Evolutionary conservation across 202 grass and related monocot genomes (phyloP).

Genomic region (Dendrocalamus latiflorus): DNA sequence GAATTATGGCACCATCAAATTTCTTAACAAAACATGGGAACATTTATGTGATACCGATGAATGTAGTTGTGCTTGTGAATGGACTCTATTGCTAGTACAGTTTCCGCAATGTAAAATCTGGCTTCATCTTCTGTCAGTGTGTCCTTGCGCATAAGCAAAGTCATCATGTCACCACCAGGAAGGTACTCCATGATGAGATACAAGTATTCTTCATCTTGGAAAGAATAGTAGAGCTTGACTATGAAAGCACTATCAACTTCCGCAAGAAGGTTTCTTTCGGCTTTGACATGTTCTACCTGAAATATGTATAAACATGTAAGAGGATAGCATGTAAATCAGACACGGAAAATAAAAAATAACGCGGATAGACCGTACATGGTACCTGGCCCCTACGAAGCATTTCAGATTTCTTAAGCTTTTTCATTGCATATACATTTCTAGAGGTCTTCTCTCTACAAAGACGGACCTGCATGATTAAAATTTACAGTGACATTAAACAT

Average conservation of each 20-base stretch:
- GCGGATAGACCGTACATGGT: conserved; percentile 30
- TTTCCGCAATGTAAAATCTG: conserved; percentile 90
- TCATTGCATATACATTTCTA: conserved; percentile 90
- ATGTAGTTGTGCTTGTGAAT: conserved; percentile 96
- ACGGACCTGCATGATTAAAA: conserved; percentile 70
- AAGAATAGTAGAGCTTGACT: conserved; percentile 92
- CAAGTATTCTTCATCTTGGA: conserved; percentile 86
- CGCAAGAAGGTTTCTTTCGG: conserved; percentile 95
- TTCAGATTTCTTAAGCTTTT: conserved; percentile 99
- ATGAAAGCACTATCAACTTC: conserved; percentile 94
- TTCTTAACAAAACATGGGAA: background rate
- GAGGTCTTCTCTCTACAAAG: conserved; percentile 89
- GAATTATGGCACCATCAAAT: background rate
- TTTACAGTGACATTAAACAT: conserved; percentile 2
- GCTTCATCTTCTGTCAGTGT: conserved; percentile 88
- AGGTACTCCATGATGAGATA: conserved; percentile 98
- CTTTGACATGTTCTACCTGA: conserved; percentile 96
- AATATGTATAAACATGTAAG: conserved; percentile 30
- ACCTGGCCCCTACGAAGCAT: conserved; percentile 99
- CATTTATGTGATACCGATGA: conserved; percentile 55
- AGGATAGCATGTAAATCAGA: conserved; percentile 13
- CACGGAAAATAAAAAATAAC: conserved; percentile 20
- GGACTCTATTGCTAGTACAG: conserved; percentile 86
- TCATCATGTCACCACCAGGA: conserved; percentile 96
- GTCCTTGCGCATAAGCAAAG: conserved; percentile 95